phyloP scores from a whole-genome alignment of 1,284 basidiomycete species.

The Prillingera fragicola region DNA sequence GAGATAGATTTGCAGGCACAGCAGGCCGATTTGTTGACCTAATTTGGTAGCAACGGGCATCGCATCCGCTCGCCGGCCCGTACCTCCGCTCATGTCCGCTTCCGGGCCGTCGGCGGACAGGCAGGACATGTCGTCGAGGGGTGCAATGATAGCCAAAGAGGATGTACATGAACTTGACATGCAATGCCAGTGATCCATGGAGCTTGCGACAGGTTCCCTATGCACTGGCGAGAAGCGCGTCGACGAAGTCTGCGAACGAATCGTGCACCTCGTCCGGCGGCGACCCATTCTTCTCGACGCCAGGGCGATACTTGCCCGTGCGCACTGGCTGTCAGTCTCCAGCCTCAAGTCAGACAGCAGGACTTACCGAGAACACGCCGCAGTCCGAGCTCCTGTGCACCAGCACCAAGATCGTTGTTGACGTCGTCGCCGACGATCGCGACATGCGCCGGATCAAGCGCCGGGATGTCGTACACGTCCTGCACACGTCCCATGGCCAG shows the following conservation, averaged over 20 bases:
- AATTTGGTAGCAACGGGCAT: too few species aligned
- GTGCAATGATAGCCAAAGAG: too few species aligned
- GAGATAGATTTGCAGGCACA: too few species aligned
- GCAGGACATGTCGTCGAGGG: too few species aligned
- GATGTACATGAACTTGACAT: too few species aligned
- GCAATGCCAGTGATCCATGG: too few species aligned
- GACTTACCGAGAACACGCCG: slow-evolving; percentile 59
- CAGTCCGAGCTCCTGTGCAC: slow-evolving; percentile 58
- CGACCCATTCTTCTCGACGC: slow-evolving; percentile 22
- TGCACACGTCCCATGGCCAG: slow-evolving; percentile 54
- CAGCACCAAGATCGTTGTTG: slow-evolving; percentile 60
- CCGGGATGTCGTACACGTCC: slow-evolving; percentile 25
- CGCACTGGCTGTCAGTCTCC: slow-evolving; percentile 21
- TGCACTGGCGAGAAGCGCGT: slow-evolving; percentile 50
- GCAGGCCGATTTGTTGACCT: too few species aligned
- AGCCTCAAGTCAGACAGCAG: not conserved
- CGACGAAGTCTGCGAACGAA: slow-evolving; percentile 57
- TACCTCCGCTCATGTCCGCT: too few species aligned
- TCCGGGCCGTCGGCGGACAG: too few species aligned
- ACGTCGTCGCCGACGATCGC: slow-evolving; percentile 65
- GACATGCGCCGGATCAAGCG: slow-evolving; percentile 34
- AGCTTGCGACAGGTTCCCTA: too few species aligned
- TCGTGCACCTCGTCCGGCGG: slow-evolving; percentile 56
- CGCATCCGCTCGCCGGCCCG: too few species aligned
- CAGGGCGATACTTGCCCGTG: slow-evolving; percentile 39